Percentiles rank a stretch among this genome's conserved stretches.
Conservation (phyloP, 441 rosid species). For the Pelargonium citronellum region DNA sequence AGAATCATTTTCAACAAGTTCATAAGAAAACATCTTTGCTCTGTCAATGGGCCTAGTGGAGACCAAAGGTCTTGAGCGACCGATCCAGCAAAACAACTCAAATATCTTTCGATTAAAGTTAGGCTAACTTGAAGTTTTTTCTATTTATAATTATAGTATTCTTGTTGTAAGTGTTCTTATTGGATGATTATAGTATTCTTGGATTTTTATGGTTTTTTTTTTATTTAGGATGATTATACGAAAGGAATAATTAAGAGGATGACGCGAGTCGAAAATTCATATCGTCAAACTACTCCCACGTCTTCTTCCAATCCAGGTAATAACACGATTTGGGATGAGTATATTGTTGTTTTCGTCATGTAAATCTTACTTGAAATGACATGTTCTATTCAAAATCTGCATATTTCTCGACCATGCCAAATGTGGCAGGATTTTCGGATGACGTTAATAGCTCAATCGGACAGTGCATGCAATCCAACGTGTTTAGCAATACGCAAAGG, state of each 20-base stretch:
- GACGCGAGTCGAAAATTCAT: background rate
- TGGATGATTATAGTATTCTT: too few relatives aligned
- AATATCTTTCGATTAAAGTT: too few relatives aligned
- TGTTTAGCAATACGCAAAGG: background rate
- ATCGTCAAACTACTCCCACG: background rate
- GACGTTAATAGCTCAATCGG: background rate
- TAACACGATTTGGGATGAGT: background rate
- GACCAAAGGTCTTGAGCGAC: background rate
- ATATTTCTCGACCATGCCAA: background rate
- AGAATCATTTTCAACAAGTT: background rate
- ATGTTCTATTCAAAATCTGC: background rate
- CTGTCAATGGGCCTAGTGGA: background rate
- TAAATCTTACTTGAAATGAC: background rate
- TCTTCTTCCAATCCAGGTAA: constrained; percentile 6
- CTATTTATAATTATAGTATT: too few relatives aligned
- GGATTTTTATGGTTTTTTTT: background rate
- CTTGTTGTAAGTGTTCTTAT: too few relatives aligned
- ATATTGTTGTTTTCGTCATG: background rate
- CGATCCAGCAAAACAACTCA: background rate
- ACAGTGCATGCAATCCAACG: background rate
- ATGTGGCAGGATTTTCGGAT: background rate
- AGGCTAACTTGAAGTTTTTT: too few relatives aligned
- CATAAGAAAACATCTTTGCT: background rate
- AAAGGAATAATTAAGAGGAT: constrained; percentile 2
- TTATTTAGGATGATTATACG: constrained; percentile 1